Evolutionary conservation across 768 basidiomycete genomes (phyloP), one percentile per base, ranked within the genome.

Genomic region (Zangia roseola): DNA sequence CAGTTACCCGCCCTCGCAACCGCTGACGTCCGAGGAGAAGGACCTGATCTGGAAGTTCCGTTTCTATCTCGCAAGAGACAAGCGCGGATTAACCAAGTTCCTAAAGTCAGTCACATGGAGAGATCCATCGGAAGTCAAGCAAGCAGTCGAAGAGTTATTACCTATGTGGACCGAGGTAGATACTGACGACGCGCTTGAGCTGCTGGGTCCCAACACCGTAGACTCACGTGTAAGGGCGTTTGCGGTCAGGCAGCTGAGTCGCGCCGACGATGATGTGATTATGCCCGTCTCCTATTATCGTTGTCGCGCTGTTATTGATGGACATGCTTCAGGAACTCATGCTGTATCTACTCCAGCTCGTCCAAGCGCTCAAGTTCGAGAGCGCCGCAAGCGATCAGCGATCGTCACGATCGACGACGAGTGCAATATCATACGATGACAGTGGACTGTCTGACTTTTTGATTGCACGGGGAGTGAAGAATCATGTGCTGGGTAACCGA

Each of bases 11-110:
- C 97, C 97, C 0, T 94, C 89, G 50, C 90, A 87, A 50, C 77
- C 80, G 10, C 75, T 99, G 8, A 89, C 82, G 4, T 84, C 92
- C 0, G 90, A 94, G 60, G 95, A 98, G 70, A 97, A 95, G 63
- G 95, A 98, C 57, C 74, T 94, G 35, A 85, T 98, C 33, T 99
- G 97, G 97, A 94, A 95, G 67, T 99, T 95, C 77, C 82, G 97
- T n/a, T 99, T 97, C 71, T 98, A 97, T 57, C 83, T 99, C 10
- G 83, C 86, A 3, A 75, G 93, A 28, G 91, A 94, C 67, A 94
- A 92, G 69, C 84, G 90, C 10, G 94, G 94, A 2, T 77, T 98
- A 34, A 98, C 95, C 28, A 99, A 99, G 66, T 99, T 99, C 70
- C 78, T 99, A 45, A 97, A 92, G 67, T 93, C 92, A 25, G 97